Conservation (phyloP, 805 yeast species). For the Saturnispora gosingensis region DNA sequence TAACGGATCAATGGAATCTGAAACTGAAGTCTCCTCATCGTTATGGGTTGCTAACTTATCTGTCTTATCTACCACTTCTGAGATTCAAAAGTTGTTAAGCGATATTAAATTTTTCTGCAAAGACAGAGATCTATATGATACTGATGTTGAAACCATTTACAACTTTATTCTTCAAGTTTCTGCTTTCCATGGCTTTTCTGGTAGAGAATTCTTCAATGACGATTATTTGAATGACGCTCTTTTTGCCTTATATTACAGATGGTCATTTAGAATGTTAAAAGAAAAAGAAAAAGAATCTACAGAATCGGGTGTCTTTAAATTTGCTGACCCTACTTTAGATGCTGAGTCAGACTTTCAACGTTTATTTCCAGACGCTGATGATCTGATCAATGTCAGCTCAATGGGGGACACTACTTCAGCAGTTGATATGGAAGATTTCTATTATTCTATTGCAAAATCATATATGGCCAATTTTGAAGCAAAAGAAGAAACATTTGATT, state of each 20-base stretch:
- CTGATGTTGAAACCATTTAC: slow-evolving; percentile 42
- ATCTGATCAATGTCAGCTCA: slow-evolving; percentile 35
- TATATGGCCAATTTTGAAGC: slow-evolving; percentile 37
- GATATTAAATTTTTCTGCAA: slow-evolving; percentile 30
- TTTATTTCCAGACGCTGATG: slow-evolving; percentile 87
- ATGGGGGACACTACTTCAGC: slow-evolving; percentile 14
- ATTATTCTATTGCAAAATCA: slow-evolving; percentile 38
- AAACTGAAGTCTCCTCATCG: slow-evolving; percentile 20
- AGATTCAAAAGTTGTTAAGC: slow-evolving; percentile 24
- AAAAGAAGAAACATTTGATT: slow-evolving; percentile 14
- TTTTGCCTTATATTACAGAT: slow-evolving; percentile 61
- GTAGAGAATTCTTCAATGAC: slow-evolving; percentile 13
- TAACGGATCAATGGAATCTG: slow-evolving; percentile 15
- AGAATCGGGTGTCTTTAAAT: slow-evolving; percentile 57
- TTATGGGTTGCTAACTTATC: slow-evolving; percentile 43
- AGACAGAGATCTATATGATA: slow-evolving; percentile 33
- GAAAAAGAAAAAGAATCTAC: slow-evolving; percentile 54
- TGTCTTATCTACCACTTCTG: slow-evolving; percentile 30
- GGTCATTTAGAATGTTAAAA: slow-evolving; percentile 68
- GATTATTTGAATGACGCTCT: slow-evolving; percentile 37
- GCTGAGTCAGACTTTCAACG: slow-evolving; percentile 69
- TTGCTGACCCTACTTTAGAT: slow-evolving; percentile 52
- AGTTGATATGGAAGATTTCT: slow-evolving; percentile 34
- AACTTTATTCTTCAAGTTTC: slow-evolving; percentile 29
- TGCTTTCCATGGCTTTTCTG: slow-evolving; percentile 9